These are phyloP conservation scores for Malbranchea zuffiana DNA, from an alignment of 2,329 filamentous ascomycete genomes.

Conservation along the genomic window DNA sequence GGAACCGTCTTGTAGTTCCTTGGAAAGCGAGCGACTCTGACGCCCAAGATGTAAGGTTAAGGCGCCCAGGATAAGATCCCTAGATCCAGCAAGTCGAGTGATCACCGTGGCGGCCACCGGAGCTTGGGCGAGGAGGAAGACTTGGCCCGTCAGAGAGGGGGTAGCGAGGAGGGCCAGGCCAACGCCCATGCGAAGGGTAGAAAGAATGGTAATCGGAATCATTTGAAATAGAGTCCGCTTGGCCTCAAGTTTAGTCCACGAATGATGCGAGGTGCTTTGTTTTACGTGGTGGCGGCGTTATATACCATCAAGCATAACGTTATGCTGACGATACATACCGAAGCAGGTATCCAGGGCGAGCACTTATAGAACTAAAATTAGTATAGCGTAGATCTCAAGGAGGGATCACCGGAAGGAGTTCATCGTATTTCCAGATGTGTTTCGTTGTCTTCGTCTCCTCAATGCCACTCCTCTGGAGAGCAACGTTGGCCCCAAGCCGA, in stretches of 20 bases:
- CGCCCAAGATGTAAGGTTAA: neutral
- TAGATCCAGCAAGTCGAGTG: neutral
- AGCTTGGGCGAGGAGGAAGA: neutral
- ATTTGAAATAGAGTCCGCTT: too few species aligned
- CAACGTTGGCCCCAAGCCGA: too few species aligned
- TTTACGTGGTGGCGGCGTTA: neutral
- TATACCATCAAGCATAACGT: neutral
- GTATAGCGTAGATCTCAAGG: neutral
- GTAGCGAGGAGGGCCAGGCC: neutral
- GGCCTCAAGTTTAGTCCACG: neutral
- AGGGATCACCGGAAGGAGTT: neutral
- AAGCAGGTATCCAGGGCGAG: neutral
- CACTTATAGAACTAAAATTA: neutral
- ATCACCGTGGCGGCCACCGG: neutral
- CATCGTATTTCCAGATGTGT: too few species aligned
- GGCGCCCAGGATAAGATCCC: neutral
- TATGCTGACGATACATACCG: neutral
- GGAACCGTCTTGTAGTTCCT: neutral
- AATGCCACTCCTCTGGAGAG: too few species aligned
- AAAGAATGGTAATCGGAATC: neutral
- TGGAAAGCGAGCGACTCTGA: neutral
- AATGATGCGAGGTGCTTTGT: neutral
- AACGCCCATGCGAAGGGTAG: neutral
- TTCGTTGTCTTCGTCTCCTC: too few species aligned
- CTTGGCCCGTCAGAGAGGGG: neutral